Evolutionary conservation across 2,329 filamentous ascomycete genomes (phyloP).

Genomic region (Thelonectria rubi): DNA sequence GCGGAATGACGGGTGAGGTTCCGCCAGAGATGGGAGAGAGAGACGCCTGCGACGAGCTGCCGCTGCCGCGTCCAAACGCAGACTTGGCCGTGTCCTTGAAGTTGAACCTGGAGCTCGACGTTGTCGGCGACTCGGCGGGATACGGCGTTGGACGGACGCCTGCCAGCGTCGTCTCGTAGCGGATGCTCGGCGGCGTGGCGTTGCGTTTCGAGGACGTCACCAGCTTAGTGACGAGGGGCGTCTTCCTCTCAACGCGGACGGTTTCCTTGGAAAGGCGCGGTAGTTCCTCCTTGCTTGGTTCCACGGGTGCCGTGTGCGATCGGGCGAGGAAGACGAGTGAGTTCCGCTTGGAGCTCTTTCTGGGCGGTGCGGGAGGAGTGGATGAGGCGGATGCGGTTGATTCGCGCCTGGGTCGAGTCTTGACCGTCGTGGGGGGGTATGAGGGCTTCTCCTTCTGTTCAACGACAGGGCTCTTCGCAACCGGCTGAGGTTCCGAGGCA

Average conservation of each 20-base stretch:
- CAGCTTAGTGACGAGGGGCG: conserved; percentile 13
- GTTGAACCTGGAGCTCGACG: conserved; percentile 43
- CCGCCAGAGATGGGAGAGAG: conserved; percentile 29
- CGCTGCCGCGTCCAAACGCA: conserved; percentile 36
- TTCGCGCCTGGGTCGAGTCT: conserved; percentile 22
- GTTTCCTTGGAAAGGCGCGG: conserved; percentile 24
- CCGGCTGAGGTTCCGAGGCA: neutral
- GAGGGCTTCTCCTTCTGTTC: conserved; percentile 26
- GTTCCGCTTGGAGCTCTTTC: conserved; percentile 39
- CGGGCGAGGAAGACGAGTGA: conserved; percentile 30
- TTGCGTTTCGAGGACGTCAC: conserved; percentile 26
- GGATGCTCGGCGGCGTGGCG: conserved; percentile 40
- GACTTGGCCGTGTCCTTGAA: conserved; percentile 49
- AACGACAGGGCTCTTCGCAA: neutral
- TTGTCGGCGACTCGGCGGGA: conserved; percentile 28
- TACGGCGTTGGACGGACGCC: conserved; percentile 37
- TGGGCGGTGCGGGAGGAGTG: conserved; percentile 30
- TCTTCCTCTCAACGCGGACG: conserved; percentile 15
- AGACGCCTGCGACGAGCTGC: conserved; percentile 29
- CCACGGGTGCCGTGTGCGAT: conserved; percentile 18
- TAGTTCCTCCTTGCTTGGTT: conserved; percentile 21
- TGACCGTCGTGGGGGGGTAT: conserved; percentile 22
- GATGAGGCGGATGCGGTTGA: conserved; percentile 28
- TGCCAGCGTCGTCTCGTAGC: conserved; percentile 40
- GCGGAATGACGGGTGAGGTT: conserved; percentile 6